Evolutionary conservation across 2,329 filamentous ascomycete species (phyloP), one percentile per base, ranked within the genome.

Genomic region (Ceratocystis diversiconidia): DNA sequence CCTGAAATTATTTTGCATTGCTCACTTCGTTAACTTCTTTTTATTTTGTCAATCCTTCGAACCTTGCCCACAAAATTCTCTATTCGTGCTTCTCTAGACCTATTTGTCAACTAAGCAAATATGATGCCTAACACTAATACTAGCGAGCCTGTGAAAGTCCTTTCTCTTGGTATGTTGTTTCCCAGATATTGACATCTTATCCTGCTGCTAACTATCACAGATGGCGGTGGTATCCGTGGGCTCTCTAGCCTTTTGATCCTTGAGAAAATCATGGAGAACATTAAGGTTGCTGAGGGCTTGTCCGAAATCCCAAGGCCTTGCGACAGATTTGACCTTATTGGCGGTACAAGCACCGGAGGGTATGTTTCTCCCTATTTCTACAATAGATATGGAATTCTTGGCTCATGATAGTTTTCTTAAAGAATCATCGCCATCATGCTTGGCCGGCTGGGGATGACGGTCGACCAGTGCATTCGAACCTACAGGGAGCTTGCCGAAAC

Each of bases 341-440:
- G 71, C 50, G 72, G 72, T 25, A 73, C 72, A 32, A 72, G 71
- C 63, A 73, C 72, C 1, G 71, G 72, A 55, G 71, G 71, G 70
- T 72, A 63, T 30, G 65, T 48, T n/a, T 15, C 36, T 41, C 10
- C 3, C 25, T n/a, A 3, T 32, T 17, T 22, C 25, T 46, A 15
- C 10, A 12, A 41, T 41, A 15, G 1, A 22, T 17, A 41, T 41
- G 10, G 12, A 41, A 41, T 1, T 41, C 10, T 12, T 41, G 3
- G 10, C 36, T 41, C 1, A 41, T 4, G 0, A 41, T 41, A 4
- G 10, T 12, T 1, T 12, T 12, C 3, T 55, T 25, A 5, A 12
- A 55, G 50, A 2, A 22, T 55, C 19, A 55, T 55, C 2, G 50
- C 50, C 1, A 55, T 55, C 0, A 55, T 55, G 50, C 50, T 55